Evolutionary conservation across 2,329 filamentous ascomycete species (phyloP).

Genomic region (Epichloe sylvatica): DNA sequence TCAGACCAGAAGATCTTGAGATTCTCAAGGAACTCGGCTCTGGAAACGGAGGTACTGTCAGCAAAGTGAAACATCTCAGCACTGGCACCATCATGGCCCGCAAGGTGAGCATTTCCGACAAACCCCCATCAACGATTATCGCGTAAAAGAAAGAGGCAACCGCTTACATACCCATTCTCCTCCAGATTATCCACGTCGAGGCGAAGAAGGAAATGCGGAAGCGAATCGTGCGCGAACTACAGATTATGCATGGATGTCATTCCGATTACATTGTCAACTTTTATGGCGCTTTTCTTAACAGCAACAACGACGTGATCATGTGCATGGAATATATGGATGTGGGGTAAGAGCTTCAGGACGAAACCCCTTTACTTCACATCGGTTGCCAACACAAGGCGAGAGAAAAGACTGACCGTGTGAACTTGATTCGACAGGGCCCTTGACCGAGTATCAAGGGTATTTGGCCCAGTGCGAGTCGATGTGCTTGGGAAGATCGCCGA

Average conservation of each 20-base stretch:
- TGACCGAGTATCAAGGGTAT: conserved; percentile 85
- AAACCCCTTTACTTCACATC: neutral
- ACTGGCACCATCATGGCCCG: conserved; percentile 95
- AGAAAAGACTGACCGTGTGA: neutral
- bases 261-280: conserved; percentile 95
- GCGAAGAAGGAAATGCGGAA: conserved; percentile 95
- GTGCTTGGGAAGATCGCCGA: conserved; percentile 96
- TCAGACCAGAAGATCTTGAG: conserved; percentile 82
- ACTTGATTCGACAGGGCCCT: conserved; percentile 49
- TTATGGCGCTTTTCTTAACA: conserved; percentile 93
- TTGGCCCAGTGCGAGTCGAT: conserved; percentile 88
- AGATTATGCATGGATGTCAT: conserved; percentile 97
- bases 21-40: conserved; percentile 89
- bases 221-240: conserved; percentile 89
- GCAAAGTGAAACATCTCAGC: conserved; percentile 89
- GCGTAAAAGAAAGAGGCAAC: neutral
- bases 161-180: neutral
- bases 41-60: conserved; percentile 94
- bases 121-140: neutral
- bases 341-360: conserved; percentile 52
- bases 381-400: neutral
- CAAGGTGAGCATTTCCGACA: conserved; percentile 49
- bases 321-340: conserved; percentile 99
- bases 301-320: conserved; percentile 95
- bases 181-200: conserved; percentile 89